Percentiles rank a stretch among this genome's conserved stretches.
Evolutionary conservation across 768 basidiomycete species (phyloP).

Genomic region (Suillus weaverae): DNA sequence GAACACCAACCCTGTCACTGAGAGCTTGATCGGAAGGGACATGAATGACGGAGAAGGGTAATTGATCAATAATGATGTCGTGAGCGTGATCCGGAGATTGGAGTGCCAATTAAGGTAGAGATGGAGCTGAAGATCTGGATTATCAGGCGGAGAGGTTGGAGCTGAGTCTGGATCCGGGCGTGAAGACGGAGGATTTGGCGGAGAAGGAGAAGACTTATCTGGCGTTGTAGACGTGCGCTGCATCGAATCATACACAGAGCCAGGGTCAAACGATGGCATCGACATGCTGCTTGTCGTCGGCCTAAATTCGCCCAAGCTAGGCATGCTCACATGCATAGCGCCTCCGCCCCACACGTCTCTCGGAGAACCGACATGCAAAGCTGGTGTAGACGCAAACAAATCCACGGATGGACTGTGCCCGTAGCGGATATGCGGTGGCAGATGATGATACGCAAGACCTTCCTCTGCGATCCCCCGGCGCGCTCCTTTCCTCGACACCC

Average conservation of each 20-base stretch:
- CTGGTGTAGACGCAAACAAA: constrained; percentile 56
- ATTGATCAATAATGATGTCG: constrained; percentile 93
- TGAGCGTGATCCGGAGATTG: constrained; percentile 83
- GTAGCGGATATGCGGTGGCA: constrained; percentile 74
- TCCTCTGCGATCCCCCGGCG: constrained; percentile 51
- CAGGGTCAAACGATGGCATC: constrained; percentile 23
- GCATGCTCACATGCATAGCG: constrained; percentile 30
- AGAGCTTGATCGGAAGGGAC: constrained; percentile 92
- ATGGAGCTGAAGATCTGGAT: constrained; percentile 85
- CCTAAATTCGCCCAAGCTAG: constrained; percentile 40
- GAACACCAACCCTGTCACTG: constrained; percentile 87
- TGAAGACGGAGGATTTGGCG: constrained; percentile 13
- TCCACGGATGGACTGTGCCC: constrained; percentile 57
- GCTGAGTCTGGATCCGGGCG: constrained; percentile 22
- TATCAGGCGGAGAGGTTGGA: constrained; percentile 30
- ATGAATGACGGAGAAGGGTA: constrained; percentile 97
- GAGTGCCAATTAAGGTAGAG: constrained; percentile 85
- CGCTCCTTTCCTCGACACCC: constrained; percentile 69
- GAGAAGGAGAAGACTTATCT: constrained; percentile 15
- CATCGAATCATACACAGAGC: constrained; percentile 15
- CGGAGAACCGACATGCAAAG: constrained; percentile 39
- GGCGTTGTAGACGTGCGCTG: constrained; percentile 19
- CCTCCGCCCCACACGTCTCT: constrained; percentile 45
- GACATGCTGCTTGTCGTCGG: constrained; percentile 14
- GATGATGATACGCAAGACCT: constrained; percentile 62